phyloP scores from a whole-genome alignment of 441 rosid species.

The Populus hybrid region DNA sequence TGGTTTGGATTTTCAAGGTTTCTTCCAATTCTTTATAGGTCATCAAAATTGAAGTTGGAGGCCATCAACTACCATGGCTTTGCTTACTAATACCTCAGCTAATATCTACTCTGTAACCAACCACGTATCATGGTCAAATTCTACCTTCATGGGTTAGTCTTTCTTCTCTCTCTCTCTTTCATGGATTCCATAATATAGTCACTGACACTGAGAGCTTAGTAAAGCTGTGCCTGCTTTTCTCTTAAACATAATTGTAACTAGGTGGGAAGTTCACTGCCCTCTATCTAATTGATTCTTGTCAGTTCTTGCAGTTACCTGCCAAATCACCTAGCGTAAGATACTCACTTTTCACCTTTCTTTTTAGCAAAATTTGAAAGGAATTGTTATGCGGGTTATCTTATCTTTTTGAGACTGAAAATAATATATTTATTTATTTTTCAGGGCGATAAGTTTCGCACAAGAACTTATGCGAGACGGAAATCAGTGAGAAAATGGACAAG shows the following conservation, averaged over 20 bases:
- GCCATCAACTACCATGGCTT: conserved; percentile 35
- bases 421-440: conserved; percentile 14
- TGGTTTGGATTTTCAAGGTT: not conserved
- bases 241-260: not conserved
- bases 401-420: not conserved
- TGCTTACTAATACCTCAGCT: conserved; percentile 26
- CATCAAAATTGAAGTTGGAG: not conserved
- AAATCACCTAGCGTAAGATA: conserved; percentile 34
- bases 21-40: not conserved
- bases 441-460: conserved; percentile 29
- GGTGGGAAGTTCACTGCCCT: conserved; percentile 23
- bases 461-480: conserved; percentile 46
- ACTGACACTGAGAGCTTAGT: not conserved
- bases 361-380: not conserved
- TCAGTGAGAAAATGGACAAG: conserved; percentile 34
- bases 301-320: conserved; percentile 16
- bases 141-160: conserved; percentile 22
- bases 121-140: conserved; percentile 22
- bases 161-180: not conserved
- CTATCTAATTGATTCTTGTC: conserved; percentile 13
- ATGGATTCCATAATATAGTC: not conserved
- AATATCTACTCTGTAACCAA: conserved; percentile 1
- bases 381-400: not conserved
- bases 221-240: not conserved
- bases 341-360: not conserved